Conservation (phyloP, 2,329 filamentous ascomycete species). For the Trichophyton mentagrophytes region DNA sequence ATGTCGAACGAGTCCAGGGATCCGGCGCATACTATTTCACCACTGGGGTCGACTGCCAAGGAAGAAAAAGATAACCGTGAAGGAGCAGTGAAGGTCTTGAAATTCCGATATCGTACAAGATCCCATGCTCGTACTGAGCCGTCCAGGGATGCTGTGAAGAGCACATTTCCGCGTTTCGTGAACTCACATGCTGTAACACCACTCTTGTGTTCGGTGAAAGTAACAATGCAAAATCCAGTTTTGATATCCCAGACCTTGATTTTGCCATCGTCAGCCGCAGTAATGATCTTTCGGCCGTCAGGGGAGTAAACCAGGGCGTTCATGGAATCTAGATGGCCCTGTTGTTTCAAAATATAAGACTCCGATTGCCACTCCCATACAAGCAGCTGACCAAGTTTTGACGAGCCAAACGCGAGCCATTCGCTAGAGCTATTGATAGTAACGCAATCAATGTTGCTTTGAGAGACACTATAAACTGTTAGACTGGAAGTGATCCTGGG, state of each 20-base stretch:
- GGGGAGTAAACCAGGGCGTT: slow-evolving; percentile 88
- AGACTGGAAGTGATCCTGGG: slow-evolving; percentile 5
- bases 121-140: slow-evolving; percentile 95
- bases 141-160: slow-evolving; percentile 91
- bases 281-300: slow-evolving; percentile 84
- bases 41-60: slow-evolving; percentile 90
- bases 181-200: slow-evolving; percentile 90
- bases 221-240: slow-evolving; percentile 95
- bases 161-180: slow-evolving; percentile 83
- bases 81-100: slow-evolving; percentile 91
- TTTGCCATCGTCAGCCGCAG: slow-evolving; percentile 90
- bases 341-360: slow-evolving; percentile 95
- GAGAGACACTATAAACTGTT: slow-evolving; percentile 61
- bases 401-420: slow-evolving; percentile 94
- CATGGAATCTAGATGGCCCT: slow-evolving; percentile 93
- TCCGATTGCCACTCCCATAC: slow-evolving; percentile 99
- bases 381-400: slow-evolving; percentile 85
- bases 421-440: slow-evolving; percentile 89
- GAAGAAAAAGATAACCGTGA: slow-evolving; percentile 85
- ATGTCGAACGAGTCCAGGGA: slow-evolving; percentile 95
- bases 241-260: slow-evolving; percentile 97
- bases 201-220: slow-evolving; percentile 91
- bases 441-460: slow-evolving; percentile 91
- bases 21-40: slow-evolving; percentile 89
- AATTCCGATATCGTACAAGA: slow-evolving; percentile 88